These are phyloP conservation scores for Stemphylium beticola DNA, from an alignment of 2,329 filamentous ascomycete species.

Conservation along the genomic window DNA sequence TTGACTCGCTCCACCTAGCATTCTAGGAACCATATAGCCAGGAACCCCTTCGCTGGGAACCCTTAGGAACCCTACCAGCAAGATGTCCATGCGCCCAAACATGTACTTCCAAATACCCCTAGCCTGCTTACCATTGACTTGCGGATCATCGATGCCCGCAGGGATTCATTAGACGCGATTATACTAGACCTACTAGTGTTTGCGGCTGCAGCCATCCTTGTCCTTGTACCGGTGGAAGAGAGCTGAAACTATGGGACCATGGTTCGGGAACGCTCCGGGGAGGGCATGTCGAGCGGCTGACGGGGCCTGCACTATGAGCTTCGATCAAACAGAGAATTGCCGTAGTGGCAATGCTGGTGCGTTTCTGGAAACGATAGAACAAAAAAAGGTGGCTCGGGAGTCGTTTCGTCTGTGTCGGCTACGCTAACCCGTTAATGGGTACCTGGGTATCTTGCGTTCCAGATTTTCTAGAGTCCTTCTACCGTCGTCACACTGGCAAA, in stretches of 20 bases:
- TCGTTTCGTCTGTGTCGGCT: constrained; percentile 1
- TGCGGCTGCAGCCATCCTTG: constrained; percentile 6
- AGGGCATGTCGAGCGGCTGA: constrained; percentile 18
- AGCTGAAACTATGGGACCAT: constrained; percentile 11
- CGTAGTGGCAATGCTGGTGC: constrained; percentile 6
- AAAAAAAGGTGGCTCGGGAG: neutral
- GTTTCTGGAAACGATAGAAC: constrained; percentile 16
- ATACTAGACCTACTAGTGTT: neutral
- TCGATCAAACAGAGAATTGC: constrained; percentile 4
- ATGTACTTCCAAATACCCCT: constrained; percentile 11
- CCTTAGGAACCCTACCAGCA: constrained; percentile 9
- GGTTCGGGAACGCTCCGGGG: constrained; percentile 14
- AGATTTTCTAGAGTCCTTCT: constrained; percentile 1
- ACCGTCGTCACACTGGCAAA: neutral
- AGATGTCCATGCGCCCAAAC: constrained; percentile 11
- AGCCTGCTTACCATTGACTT: constrained; percentile 7
- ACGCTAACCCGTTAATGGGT: neutral
- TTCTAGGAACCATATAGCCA: constrained; percentile 15
- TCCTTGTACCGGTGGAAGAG: constrained; percentile 7
- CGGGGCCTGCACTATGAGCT: neutral
- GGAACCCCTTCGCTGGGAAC: constrained; percentile 14
- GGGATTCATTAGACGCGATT: constrained; percentile 7
- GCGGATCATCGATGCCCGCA: constrained; percentile 17
- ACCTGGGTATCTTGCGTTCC: neutral
- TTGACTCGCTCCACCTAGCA: constrained; percentile 18